A percentile compares a stretch with the other conserved stretches of the same genome.
phyloP scores from a whole-genome alignment of 1,284 basidiomycete genomes.

The Apiotrichum veenhuisii region DNA sequence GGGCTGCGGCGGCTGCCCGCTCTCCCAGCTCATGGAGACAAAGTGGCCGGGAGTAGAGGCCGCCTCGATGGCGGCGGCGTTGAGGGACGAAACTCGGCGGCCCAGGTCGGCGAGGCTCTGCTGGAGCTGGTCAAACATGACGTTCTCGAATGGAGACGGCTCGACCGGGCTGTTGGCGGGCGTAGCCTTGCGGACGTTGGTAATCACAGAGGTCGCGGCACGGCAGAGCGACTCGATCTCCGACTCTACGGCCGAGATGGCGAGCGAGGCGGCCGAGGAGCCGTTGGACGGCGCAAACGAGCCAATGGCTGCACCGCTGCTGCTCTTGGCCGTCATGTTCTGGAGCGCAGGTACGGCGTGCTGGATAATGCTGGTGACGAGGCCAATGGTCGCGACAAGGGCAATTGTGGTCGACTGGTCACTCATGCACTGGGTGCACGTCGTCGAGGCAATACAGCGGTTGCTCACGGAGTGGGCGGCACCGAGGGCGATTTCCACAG shows the following conservation, averaged over 20 bases:
- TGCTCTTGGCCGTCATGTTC: background rate
- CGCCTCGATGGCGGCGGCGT: background rate
- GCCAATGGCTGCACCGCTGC: no score
- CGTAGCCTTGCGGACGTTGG: constrained; percentile 11
- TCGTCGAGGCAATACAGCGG: background rate
- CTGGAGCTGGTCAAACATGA: constrained; percentile 32
- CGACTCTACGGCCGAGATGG: background rate
- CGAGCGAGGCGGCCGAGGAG: background rate
- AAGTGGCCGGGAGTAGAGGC: background rate
- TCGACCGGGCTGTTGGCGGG: constrained; percentile 26
- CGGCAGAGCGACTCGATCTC: constrained; percentile 21
- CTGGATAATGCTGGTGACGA: background rate
- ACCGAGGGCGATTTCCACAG: background rate
- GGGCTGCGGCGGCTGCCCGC: no score
- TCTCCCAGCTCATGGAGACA: no score
- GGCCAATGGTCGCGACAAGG: background rate
- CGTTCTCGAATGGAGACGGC: constrained; percentile 18
- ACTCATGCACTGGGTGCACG: background rate
- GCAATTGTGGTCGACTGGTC: background rate
- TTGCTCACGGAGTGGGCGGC: background rate
- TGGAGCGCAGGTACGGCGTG: background rate
- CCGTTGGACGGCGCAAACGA: constrained; percentile 1
- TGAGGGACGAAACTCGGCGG: constrained; percentile 23
- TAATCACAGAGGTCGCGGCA: constrained; percentile 7
- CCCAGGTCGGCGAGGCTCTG: background rate